Evolutionary conservation across 768 basidiomycete genomes (phyloP).

Genomic region (Lentinula boryana): DNA sequence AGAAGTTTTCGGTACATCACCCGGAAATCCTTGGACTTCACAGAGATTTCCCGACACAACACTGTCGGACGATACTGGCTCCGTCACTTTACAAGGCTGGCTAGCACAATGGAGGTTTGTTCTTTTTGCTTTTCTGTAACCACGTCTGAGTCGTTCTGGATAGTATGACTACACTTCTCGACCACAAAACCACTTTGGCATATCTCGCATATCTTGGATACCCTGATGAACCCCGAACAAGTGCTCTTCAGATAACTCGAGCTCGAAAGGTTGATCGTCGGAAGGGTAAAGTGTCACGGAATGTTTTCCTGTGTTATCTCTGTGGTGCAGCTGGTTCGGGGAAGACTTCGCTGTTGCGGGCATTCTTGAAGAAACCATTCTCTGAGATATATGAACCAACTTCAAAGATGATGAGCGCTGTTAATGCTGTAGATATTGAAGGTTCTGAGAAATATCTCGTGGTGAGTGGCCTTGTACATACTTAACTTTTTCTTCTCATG

Average conservation of each 20-base stretch:
- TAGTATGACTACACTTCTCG: constrained; percentile 97
- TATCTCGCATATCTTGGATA: constrained; percentile 97
- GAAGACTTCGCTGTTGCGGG: constrained; percentile 81
- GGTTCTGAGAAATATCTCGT: constrained; percentile 96
- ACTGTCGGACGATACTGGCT: constrained; percentile 78
- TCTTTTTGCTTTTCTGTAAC: neutral
- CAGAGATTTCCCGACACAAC: constrained; percentile 90
- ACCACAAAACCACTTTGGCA: constrained; percentile 84
- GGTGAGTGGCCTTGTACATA: constrained; percentile 43
- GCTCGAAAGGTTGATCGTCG: constrained; percentile 80
- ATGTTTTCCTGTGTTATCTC: constrained; percentile 90
- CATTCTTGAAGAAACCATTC: constrained; percentile 83
- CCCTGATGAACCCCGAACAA: constrained; percentile 70
- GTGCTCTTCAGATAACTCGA: constrained; percentile 79
- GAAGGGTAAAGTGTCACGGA: constrained; percentile 83
- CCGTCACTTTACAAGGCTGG: constrained; percentile 97
- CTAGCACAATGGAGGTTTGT: constrained; percentile 95
- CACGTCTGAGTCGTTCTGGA: neutral
- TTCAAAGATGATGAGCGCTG: constrained; percentile 83
- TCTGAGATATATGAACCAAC: constrained; percentile 79
- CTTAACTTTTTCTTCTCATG: neutral
- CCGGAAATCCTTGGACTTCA: constrained; percentile 94
- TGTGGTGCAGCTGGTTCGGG: constrained; percentile 95
- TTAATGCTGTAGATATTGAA: constrained; percentile 91
- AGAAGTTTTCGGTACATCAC: constrained; percentile 88